Evolutionary conservation across 495 filamentous ascomycete species (phyloP), one percentile per base, ranked within the genome.

Genomic region (Xylaria curta): DNA sequence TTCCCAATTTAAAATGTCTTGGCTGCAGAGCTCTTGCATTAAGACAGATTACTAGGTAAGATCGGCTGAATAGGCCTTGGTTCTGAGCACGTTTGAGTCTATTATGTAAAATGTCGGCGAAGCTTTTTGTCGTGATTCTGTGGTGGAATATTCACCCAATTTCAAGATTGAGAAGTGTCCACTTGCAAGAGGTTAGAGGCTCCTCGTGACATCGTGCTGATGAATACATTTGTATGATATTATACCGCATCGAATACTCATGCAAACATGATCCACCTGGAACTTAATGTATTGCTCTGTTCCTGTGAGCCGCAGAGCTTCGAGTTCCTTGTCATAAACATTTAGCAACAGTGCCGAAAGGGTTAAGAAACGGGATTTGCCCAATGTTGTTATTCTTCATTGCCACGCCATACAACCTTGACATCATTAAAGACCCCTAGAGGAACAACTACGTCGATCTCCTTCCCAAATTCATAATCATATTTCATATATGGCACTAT

Each of bases 61-160:
- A 17, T 67, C 65, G 49, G 65, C 65, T 67, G 65, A 54, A 67
- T 67, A 24, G 65, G 49, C 33, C 33, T 56, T 56, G 49, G 21
- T 36, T 56, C 19, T 67, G 65, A 67, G 65, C 65, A 67, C 36
- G n/a, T 67, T 67, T 67, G 65, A 67, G 65, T 54, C 4, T 7
- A 56, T 67, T 67, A 67, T 47, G 26, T 33, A 44, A 13, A 12
- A 26, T 36, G 4, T 54, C 6, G 47, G 63, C 2, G 44, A 66
- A 51, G 13, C 26, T 13, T 65, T 4, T 26, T 31, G 24, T 46
- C 36, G 6, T 15, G 13, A 44, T 15, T 17, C 38, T 7, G 21
- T 1, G 19, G 36, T 13, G 26, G 62, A 64, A 46, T 46, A 46
- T 33, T 47, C 42, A 31, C 12, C 46, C 8, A 47, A 26, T 1